Base-by-base conservation (phyloP, 495 filamentous ascomycete genomes). In the Penicillium lagena region DNA sequence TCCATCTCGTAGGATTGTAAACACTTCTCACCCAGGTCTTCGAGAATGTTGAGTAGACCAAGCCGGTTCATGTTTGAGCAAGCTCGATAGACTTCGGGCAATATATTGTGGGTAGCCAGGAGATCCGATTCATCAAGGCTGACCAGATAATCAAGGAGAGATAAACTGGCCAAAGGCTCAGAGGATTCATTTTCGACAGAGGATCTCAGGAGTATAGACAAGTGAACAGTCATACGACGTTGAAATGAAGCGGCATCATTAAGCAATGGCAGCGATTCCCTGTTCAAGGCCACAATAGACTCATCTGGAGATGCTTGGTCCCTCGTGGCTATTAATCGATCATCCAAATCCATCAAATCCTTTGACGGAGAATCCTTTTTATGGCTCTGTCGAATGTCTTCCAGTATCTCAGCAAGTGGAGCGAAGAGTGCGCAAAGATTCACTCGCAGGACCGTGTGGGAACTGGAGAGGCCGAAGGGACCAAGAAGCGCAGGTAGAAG, bases 291-390 rank as follows among this genome's bases (percentile, higher is more conserved):
- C 14, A 66, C 35, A 13, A 74, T 67, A 1, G 31, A 40, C 15
- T 58, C 38, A 8, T 58, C 41, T 9, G 38, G 42, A 9, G 42
- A 48, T 12, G 45, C 3, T n/a, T 71, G 70, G 48, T 74, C 81
- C 37, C 58, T 55, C 37, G 80, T 72, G 3, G 74, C 73, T 27
- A 80, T 76, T 27, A 89, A 81, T 11, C 75, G 77, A 40, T 84
- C 79, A 50, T 95, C 89, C 15, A 95, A 56, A 45, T 95, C 89
- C 86, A 95, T 89, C 11, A 67, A 50, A 52, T 90, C 62, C 22
- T 55, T 44, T 8, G 39, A 2, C 9, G 37, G 35, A 5, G 42
- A 22, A 35, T 44, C 31, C 40, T 51, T n/a, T 37, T 62, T 60
- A n/a, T 62, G 58, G 9, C 28, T 40, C 31, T 60, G 51, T 30